Percentiles rank a stretch among this genome's conserved stretches.
These are phyloP conservation scores for Myrica gale DNA, from an alignment of 306 rosid species.

Conservation along the genomic window DNA sequence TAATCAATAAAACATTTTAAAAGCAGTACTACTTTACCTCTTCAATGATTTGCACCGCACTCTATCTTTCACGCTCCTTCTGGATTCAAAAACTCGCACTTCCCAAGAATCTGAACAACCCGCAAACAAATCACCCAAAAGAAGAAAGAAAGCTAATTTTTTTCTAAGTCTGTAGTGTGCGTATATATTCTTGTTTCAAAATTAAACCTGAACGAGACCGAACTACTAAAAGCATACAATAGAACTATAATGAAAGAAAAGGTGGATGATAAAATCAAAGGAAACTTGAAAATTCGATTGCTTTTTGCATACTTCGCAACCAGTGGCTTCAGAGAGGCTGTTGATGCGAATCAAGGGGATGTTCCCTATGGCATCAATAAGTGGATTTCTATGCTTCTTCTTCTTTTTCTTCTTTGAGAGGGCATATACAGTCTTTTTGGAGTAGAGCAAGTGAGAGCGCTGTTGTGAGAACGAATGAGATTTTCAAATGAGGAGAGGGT, in stretches of 20 bases:
- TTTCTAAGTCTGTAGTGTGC: too few relatives aligned
- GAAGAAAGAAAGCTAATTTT: neutral
- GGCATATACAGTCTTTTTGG: conserved; percentile 17
- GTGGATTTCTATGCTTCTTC: conserved; percentile 35
- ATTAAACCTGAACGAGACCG: neutral
- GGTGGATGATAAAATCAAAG: conserved; percentile 3
- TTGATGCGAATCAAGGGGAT: conserved; percentile 86
- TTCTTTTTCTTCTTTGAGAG: conserved; percentile 13
- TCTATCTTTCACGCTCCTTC: too few relatives aligned
- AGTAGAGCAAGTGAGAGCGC: conserved; percentile 41
- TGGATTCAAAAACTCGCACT: conserved; percentile 95
- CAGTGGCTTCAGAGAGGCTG: conserved; percentile 93
- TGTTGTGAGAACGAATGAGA: too few relatives aligned
- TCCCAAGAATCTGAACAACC: conserved; percentile 67
- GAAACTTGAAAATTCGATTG: neutral
- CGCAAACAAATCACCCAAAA: neutral
- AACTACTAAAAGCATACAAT: neutral
- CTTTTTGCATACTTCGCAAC: conserved; percentile 55
- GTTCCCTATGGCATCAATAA: conserved; percentile 75
- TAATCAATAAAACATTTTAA: too few relatives aligned
- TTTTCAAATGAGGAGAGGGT: too few relatives aligned
- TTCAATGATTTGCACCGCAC: too few relatives aligned
- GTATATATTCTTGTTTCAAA: neutral
- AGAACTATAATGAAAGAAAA: neutral
- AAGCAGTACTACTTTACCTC: too few relatives aligned